Percentiles rank a stretch among this genome's conserved stretches.
Conservation (phyloP, 805 yeast species). For the Zygoascus bituminiphila region DNA sequence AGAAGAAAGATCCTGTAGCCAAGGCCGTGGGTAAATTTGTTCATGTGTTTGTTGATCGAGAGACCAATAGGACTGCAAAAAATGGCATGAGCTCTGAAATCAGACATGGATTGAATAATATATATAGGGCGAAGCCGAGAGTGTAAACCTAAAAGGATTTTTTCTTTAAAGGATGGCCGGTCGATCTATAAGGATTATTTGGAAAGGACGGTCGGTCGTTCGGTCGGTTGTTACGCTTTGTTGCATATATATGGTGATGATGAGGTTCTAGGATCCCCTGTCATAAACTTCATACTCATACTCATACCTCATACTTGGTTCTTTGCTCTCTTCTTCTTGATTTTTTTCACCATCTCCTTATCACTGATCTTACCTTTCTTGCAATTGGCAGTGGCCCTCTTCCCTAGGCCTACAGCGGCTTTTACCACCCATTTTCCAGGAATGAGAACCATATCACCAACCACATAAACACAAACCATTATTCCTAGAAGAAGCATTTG, state of each 20-base stretch:
- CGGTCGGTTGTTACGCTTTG: no score
- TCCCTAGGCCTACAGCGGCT: background rate
- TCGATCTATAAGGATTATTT: no score
- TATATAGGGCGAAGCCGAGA: background rate
- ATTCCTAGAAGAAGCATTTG: slow-evolving; percentile 15
- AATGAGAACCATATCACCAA: slow-evolving; percentile 15
- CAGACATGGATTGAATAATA: background rate
- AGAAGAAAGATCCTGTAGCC: slow-evolving; percentile 14
- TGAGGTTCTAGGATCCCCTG: no score
- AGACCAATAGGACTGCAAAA: background rate
- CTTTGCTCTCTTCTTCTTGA: background rate
- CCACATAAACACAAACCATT: slow-evolving; percentile 16
- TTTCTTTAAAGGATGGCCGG: no score
- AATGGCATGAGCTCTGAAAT: background rate
- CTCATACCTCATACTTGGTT: background rate
- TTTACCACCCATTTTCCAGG: slow-evolving; percentile 8
- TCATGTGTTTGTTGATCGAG: slow-evolving; percentile 23
- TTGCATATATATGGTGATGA: no score
- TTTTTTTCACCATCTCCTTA: background rate
- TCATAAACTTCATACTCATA: no score
- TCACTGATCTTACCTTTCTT: background rate
- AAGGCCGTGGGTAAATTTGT: slow-evolving; percentile 24
- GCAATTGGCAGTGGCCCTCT: background rate
- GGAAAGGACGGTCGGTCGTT: no score
- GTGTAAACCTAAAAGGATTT: no score